These are phyloP conservation scores for Polytrichum commune DNA, from an alignment of 225 moss, liverwort and hornwort genomes.

Conservation along the genomic window DNA sequence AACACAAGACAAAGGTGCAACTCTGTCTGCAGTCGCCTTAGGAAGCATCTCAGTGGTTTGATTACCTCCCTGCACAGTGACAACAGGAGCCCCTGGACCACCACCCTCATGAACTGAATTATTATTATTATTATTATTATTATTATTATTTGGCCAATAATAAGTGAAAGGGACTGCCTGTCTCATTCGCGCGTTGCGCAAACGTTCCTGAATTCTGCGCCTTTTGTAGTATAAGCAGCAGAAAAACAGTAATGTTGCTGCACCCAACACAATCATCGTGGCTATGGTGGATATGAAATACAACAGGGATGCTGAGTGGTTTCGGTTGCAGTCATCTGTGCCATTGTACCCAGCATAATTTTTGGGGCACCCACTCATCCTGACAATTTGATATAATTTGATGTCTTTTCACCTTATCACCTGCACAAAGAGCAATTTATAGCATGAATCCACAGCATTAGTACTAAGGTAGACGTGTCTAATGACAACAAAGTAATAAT, in stretches of 20 bases:
- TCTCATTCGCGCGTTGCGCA: not conserved
- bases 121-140: too few species aligned
- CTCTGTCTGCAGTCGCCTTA: conserved; percentile 8
- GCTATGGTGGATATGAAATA: conserved; percentile 41
- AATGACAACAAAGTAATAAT: too few species aligned
- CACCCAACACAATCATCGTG: conserved; percentile 26
- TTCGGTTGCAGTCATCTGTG: conserved; percentile 11
- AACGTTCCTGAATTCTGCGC: conserved; percentile 15
- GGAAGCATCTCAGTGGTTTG: not conserved
- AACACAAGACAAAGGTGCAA: conserved; percentile 40
- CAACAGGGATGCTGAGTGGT: conserved; percentile 22
- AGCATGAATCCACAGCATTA: too few species aligned
- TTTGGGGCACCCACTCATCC: conserved; percentile 36
- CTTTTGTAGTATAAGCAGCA: conserved; percentile 39
- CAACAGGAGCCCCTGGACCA: not conserved
- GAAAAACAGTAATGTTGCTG: conserved; percentile 32
- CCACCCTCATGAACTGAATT: not conserved
- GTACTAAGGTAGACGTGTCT: too few species aligned
- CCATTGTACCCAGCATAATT: conserved; percentile 13
- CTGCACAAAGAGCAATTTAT: too few species aligned
- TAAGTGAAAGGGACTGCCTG: conserved; percentile 3
- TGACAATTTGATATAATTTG: not conserved
- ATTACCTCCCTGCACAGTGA: too few species aligned
- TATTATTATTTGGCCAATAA: not conserved
- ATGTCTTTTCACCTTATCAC: not conserved